Evolutionary conservation across 2,329 filamentous ascomycete species (phyloP).

Genomic region (Stachybotrys elegans): DNA sequence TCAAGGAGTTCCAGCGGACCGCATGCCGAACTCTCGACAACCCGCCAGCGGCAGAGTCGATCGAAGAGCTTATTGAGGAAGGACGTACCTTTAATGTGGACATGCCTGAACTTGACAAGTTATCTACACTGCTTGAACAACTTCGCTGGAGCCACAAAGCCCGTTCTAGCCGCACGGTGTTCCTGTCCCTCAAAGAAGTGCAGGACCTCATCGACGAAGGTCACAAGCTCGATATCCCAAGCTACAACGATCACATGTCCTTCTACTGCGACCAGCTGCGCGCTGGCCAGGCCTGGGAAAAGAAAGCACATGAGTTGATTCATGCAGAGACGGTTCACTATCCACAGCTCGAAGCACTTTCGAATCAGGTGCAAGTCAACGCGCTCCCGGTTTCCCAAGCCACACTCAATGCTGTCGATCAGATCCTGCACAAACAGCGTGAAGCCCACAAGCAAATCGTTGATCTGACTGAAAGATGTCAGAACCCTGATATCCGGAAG

Average conservation of each 20-base stretch:
- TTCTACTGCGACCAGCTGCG: constrained; percentile 71
- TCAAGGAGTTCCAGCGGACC: constrained; percentile 77
- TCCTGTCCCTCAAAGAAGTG: constrained; percentile 74
- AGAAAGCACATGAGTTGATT: constrained; percentile 88
- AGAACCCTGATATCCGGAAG: constrained; percentile 67
- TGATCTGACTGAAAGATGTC: constrained; percentile 73
- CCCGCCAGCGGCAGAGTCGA: constrained; percentile 59
- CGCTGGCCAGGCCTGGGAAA: constrained; percentile 83
- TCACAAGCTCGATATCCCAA: constrained; percentile 68
- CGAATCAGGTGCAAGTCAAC: constrained; percentile 66
- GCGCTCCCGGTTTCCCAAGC: constrained; percentile 76
- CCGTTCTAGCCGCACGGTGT: constrained; percentile 54
- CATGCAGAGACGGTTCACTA: constrained; percentile 89
- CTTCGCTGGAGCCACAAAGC: constrained; percentile 85
- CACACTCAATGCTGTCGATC: constrained; percentile 77
- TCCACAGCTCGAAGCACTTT: constrained; percentile 87
- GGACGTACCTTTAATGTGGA: constrained; percentile 88
- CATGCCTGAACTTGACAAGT: constrained; percentile 77
- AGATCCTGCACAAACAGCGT: constrained; percentile 90
- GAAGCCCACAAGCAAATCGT: constrained; percentile 88
- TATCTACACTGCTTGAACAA: constrained; percentile 77
- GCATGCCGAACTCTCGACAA: constrained; percentile 67
- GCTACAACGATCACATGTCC: constrained; percentile 73
- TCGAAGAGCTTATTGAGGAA: constrained; percentile 87
- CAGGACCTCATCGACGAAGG: constrained; percentile 73